A percentile compares a stretch with the other conserved stretches of the same genome.
phyloP scores from a whole-genome alignment of 2,329 filamentous ascomycete species.

The Pyrenophora teres region DNA sequence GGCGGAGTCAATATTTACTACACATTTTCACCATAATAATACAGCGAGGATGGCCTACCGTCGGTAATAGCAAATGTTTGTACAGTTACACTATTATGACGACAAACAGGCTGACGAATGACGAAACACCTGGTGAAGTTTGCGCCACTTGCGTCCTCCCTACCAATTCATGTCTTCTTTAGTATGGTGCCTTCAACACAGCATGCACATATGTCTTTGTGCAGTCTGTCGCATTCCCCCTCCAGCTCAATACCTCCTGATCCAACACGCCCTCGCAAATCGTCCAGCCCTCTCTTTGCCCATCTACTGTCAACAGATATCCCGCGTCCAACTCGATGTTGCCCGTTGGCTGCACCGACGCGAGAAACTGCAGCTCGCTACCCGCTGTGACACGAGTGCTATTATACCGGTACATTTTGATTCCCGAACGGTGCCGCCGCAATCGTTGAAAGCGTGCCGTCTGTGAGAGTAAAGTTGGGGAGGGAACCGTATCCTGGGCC shows the following conservation, averaged over 20 bases:
- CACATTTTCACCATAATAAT: no score
- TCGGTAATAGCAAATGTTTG: no score
- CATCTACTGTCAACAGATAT: slow-evolving; percentile 47
- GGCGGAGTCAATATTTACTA: no score
- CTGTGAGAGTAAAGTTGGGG: slow-evolving; percentile 46
- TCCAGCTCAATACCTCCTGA: slow-evolving; percentile 46
- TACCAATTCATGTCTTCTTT: background rate
- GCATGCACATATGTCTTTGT: slow-evolving; percentile 47
- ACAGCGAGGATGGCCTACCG: no score
- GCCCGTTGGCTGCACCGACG: slow-evolving; percentile 34
- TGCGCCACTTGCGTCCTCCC: background rate
- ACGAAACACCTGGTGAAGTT: no score
- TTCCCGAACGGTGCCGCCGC: slow-evolving; percentile 34
- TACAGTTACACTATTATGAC: no score
- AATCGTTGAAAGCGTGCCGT: slow-evolving; percentile 41
- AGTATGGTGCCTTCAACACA: slow-evolving; percentile 47
- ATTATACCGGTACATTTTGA: slow-evolving; percentile 38
- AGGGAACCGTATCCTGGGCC: slow-evolving; percentile 47
- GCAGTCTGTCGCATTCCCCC: slow-evolving; percentile 43
- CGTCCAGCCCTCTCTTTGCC: slow-evolving; percentile 46
- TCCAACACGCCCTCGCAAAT: slow-evolving; percentile 43
- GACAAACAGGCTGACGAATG: no score
- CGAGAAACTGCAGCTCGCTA: slow-evolving; percentile 40
- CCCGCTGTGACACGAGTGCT: slow-evolving; percentile 34
- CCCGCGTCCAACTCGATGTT: slow-evolving; percentile 44